These are phyloP conservation scores for Pneumocystis wakefieldiae DNA, from an alignment of 1,139 yeast species.

Conservation along the genomic window DNA sequence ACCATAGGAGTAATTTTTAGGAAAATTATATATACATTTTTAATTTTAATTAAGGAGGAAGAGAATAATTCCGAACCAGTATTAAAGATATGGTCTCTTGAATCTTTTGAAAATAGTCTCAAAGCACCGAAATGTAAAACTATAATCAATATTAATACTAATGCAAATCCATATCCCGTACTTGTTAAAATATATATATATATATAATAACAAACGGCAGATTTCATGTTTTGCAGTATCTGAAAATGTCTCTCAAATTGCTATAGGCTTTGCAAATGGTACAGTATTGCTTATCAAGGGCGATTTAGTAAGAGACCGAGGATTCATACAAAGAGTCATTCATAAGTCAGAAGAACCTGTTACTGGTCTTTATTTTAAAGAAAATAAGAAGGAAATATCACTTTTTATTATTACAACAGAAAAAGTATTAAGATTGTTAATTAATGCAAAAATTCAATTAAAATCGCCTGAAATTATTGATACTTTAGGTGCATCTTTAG, in stretches of 20 bases:
- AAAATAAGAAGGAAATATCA: constrained; percentile 21
- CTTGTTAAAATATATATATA: not conserved
- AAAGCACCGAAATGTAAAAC: constrained; percentile 30
- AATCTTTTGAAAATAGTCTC: constrained; percentile 26
- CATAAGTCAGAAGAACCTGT: constrained; percentile 65
- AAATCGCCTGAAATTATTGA: constrained; percentile 52
- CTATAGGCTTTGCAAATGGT: constrained; percentile 81
- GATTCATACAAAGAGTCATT: constrained; percentile 70
- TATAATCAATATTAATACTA: constrained; percentile 33
- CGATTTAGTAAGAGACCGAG: constrained; percentile 74
- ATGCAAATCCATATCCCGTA: constrained; percentile 51
- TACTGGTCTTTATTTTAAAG: constrained; percentile 53
- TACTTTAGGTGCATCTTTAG: constrained; percentile 53
- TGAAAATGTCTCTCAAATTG: constrained; percentile 47
- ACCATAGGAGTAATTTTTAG: constrained; percentile 27
- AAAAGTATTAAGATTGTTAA: constrained; percentile 58
- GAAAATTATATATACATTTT: not conserved
- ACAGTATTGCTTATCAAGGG: constrained; percentile 71
- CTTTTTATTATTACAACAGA: constrained; percentile 57
- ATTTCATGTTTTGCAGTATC: constrained; percentile 45
- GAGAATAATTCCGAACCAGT: constrained; percentile 44
- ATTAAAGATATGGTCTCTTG: constrained; percentile 67
- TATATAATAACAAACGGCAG: constrained; percentile 4
- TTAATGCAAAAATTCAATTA: constrained; percentile 55
- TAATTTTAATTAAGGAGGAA: constrained; percentile 21